A percentile compares a stretch with the other conserved stretches of the same genome.
Evolutionary conservation across 2,329 filamentous ascomycete species (phyloP).

Genomic region (Leptographium radiaticola): DNA sequence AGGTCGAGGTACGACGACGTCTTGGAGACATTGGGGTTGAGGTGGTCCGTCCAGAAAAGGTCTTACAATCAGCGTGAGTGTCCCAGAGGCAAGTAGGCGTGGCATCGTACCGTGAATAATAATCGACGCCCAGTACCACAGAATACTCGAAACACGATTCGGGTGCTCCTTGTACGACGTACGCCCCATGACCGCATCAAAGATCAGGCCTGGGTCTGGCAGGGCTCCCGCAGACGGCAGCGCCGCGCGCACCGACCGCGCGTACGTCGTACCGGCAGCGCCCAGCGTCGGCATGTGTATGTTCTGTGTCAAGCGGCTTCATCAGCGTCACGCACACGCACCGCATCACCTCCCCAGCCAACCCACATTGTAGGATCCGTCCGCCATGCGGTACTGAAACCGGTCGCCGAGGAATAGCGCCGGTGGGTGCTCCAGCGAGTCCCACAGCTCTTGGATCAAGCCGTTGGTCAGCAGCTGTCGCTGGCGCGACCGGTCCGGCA

Average conservation of each 20-base stretch:
- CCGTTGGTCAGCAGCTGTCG: conserved; percentile 50
- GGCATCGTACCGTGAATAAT: conserved; percentile 49
- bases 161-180: conserved; percentile 44
- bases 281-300: conserved; percentile 51
- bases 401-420: conserved; percentile 49
- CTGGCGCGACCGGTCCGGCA: conserved; percentile 49
- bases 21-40: conserved; percentile 46
- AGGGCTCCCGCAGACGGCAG: conserved; percentile 47
- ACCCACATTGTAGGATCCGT: conserved; percentile 54
- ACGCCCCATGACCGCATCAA: conserved; percentile 48
- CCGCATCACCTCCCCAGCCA: no score
- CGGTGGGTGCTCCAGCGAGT: conserved; percentile 59
- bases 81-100: no score
- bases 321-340: not conserved
- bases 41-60: conserved; percentile 56
- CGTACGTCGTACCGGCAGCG: conserved; percentile 54
- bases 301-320: conserved; percentile 31
- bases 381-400: conserved; percentile 52
- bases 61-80: conserved; percentile 24
- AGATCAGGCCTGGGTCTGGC: conserved; percentile 52
- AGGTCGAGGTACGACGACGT: conserved; percentile 63
- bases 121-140: conserved; percentile 63
- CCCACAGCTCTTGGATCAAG: conserved; percentile 59
- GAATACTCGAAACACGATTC: conserved; percentile 58
- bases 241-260: conserved; percentile 48